Percentiles rank a stretch among this genome's conserved stretches.
Evolutionary conservation across 495 filamentous ascomycete genomes (phyloP).

Genomic region (Tuber microsphaerosporum): DNA sequence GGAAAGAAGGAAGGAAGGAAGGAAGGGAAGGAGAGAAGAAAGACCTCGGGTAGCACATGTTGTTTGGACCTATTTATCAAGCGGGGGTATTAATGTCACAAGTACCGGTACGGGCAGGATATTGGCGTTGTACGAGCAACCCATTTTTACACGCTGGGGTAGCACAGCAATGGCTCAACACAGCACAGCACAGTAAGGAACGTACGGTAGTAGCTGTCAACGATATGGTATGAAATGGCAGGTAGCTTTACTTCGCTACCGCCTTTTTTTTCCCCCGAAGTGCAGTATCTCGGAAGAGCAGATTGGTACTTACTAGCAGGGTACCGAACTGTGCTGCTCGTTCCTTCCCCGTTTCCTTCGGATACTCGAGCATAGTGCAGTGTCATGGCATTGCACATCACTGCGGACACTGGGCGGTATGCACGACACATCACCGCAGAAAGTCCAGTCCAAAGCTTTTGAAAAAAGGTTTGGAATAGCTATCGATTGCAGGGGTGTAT

Average conservation of each 20-base stretch:
- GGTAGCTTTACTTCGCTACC: background rate
- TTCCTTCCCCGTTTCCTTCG: background rate
- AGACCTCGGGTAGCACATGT: background rate
- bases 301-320: background rate
- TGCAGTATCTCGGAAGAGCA: background rate
- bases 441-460: background rate
- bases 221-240: background rate
- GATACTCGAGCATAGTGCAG: background rate
- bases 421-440: background rate
- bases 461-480: background rate
- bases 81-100: background rate
- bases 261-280: background rate
- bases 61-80: background rate
- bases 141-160: background rate
- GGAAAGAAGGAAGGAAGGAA: background rate
- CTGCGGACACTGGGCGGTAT: background rate
- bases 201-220: background rate
- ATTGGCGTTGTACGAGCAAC: background rate
- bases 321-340: background rate
- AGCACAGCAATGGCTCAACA: background rate
- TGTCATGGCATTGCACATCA: background rate
- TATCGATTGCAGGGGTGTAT: too few species aligned
- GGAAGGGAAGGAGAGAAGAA: background rate
- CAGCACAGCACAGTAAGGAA: background rate
- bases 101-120: background rate